A percentile compares a stretch with the other conserved stretches of the same genome.
Evolutionary conservation across 768 basidiomycete genomes (phyloP).

Genomic region (Antrodiella citrinella): DNA sequence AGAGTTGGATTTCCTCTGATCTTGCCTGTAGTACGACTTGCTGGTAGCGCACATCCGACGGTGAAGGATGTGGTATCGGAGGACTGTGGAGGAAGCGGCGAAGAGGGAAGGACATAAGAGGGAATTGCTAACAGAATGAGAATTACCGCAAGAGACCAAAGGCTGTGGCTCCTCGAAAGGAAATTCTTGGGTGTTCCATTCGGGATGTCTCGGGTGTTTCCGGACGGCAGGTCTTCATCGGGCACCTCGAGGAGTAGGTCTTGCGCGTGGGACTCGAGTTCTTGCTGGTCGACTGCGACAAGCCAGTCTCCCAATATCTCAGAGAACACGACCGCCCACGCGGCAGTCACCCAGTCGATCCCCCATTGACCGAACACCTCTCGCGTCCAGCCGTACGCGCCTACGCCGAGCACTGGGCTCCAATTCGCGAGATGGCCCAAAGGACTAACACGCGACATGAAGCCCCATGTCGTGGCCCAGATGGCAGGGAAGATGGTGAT

Average conservation of each 20-base stretch:
- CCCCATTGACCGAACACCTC: slow-evolving; percentile 48
- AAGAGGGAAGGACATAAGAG: slow-evolving; percentile 35
- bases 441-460: slow-evolving; percentile 47
- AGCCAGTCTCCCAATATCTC: slow-evolving; percentile 48
- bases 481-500: slow-evolving; percentile 56
- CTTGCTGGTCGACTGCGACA: slow-evolving; percentile 31
- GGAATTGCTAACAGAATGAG: slow-evolving; percentile 47
- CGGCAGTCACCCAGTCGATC: slow-evolving; percentile 69
- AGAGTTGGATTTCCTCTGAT: slow-evolving; percentile 31
- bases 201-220: neutral
- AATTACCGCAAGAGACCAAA: slow-evolving; percentile 27
- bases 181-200: neutral
- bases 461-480: slow-evolving; percentile 60
- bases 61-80: slow-evolving; percentile 44
- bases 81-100: slow-evolving; percentile 33
- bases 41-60: slow-evolving; percentile 64
- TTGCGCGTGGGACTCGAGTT: neutral
- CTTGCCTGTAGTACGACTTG: slow-evolving; percentile 32
- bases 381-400: slow-evolving; percentile 58
- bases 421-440: slow-evolving; percentile 67
- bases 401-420: slow-evolving; percentile 48
- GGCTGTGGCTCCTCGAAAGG: neutral
- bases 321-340: slow-evolving; percentile 63
- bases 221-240: slow-evolving; percentile 2
- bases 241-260: slow-evolving; percentile 7